These are phyloP conservation scores for Diplodia corticola DNA, from an alignment of 2,329 filamentous ascomycete genomes.

Conservation along the genomic window DNA sequence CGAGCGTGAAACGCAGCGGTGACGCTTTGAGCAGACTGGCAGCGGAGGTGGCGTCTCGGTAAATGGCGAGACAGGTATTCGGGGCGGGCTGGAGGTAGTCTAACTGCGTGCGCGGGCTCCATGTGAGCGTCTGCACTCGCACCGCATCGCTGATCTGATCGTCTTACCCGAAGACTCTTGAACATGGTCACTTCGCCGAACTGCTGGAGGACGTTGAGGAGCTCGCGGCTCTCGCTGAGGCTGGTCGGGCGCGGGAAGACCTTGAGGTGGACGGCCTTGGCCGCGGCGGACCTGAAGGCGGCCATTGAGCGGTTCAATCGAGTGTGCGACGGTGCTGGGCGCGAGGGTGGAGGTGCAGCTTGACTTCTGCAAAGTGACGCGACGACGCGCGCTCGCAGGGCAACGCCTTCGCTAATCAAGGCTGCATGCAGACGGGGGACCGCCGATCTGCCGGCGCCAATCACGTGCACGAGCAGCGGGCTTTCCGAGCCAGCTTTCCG, in stretches of 20 bases:
- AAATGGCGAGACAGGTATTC: conserved; percentile 50
- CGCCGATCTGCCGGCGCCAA: conserved; percentile 13
- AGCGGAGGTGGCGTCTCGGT: conserved; percentile 43
- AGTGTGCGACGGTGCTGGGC: neutral
- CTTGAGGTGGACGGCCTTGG: conserved; percentile 48
- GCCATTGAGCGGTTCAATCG: neutral
- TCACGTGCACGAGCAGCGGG: conserved; percentile 1
- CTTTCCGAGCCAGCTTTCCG: neutral
- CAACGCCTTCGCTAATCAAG: conserved; percentile 11
- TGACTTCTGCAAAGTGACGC: neutral
- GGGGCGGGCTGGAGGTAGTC: conserved; percentile 45
- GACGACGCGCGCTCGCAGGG: neutral
- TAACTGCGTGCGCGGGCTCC: conserved; percentile 19
- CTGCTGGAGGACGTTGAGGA: conserved; percentile 49
- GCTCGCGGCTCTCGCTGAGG: conserved; percentile 51
- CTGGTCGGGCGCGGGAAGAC: conserved; percentile 50
- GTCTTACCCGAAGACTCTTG: conserved; percentile 45
- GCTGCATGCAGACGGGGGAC: neutral
- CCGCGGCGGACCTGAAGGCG: conserved; percentile 24
- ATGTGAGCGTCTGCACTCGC: conserved; percentile 20
- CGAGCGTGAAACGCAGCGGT: conserved; percentile 50
- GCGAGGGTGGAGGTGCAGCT: conserved; percentile 5
- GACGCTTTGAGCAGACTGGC: conserved; percentile 45
- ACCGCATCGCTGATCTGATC: conserved; percentile 20
- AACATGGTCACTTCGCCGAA: conserved; percentile 53